Percentiles rank a stretch among this genome's conserved stretches.
phyloP scores from a whole-genome alignment of 345 rosid species.

The Rhizophora mangle region DNA sequence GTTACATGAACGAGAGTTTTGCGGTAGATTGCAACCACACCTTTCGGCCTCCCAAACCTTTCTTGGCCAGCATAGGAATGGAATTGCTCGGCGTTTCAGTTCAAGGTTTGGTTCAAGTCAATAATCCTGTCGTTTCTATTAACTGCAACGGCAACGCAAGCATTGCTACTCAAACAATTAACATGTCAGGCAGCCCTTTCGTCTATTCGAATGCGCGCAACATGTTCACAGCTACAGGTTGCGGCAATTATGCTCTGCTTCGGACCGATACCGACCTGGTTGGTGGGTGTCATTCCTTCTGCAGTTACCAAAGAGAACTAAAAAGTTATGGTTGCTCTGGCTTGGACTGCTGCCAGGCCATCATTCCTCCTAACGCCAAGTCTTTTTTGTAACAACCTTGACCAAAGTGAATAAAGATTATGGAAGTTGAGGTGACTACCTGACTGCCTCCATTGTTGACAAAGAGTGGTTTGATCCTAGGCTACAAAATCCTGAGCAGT shows the following conservation, averaged over 20 bases:
- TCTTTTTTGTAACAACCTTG: slow-evolving; percentile 2
- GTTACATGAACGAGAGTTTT: neutral
- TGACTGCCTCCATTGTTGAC: neutral
- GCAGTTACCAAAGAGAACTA: neutral
- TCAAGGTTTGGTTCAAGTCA: no score
- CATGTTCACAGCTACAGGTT: slow-evolving; percentile 7
- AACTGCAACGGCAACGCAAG: neutral
- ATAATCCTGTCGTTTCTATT: neutral
- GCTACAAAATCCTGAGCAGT: neutral
- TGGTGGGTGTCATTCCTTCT: neutral
- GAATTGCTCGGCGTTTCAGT: no score
- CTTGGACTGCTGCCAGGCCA: slow-evolving; percentile 7
- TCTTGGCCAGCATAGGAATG: no score
- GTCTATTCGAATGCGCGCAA: neutral
- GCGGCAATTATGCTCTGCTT: slow-evolving; percentile 9
- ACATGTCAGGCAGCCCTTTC: neutral
- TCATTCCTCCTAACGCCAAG: slow-evolving; percentile 4
- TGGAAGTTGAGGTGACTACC: neutral
- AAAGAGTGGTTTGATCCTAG: neutral
- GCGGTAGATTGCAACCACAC: neutral
- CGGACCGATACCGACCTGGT: neutral
- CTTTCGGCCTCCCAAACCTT: no score
- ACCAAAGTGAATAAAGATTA: neutral
- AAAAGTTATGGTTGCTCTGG: slow-evolving; percentile 1
- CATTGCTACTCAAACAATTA: no score